Percentiles rank a stretch among this genome's conserved stretches.
These are phyloP conservation scores for Centaurea solstitialis DNA, from an alignment of 129 eudicot genomes.

Conservation along the genomic window DNA sequence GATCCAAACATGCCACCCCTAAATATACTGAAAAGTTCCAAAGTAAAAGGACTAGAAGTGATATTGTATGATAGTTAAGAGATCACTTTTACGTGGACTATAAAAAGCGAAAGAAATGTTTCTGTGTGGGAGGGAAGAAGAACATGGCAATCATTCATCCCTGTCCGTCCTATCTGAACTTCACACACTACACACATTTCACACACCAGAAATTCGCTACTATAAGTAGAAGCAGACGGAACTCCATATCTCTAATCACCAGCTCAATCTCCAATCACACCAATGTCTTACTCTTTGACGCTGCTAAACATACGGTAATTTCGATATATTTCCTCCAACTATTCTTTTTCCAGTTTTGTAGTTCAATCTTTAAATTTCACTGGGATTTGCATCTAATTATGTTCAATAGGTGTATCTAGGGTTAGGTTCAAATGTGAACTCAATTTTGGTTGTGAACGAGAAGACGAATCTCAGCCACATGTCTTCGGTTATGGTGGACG, in stretches of 20 bases:
- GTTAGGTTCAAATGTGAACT: no score
- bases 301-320: slow-evolving; percentile 38
- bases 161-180: slow-evolving; percentile 21
- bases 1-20: no score
- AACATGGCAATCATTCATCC: slow-evolving; percentile 32
- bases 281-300: slow-evolving; percentile 32
- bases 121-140: background rate
- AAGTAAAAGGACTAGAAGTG: background rate
- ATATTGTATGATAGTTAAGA: background rate
- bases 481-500: no score
- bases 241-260: slow-evolving; percentile 21
- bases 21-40: no score
- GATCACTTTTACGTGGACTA: background rate
- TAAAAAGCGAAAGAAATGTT: background rate
- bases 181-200: slow-evolving; percentile 11
- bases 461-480: no score
- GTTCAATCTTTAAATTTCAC: background rate
- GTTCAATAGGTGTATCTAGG: background rate
- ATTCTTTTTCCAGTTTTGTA: background rate
- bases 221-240: background rate
- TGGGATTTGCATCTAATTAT: background rate
- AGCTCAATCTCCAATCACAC: slow-evolving; percentile 11
- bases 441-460: no score
- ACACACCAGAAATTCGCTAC: slow-evolving; percentile 14
- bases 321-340: background rate